Evolutionary conservation across 805 yeast species (phyloP).

Genomic region (Clavispora vitiphila): DNA sequence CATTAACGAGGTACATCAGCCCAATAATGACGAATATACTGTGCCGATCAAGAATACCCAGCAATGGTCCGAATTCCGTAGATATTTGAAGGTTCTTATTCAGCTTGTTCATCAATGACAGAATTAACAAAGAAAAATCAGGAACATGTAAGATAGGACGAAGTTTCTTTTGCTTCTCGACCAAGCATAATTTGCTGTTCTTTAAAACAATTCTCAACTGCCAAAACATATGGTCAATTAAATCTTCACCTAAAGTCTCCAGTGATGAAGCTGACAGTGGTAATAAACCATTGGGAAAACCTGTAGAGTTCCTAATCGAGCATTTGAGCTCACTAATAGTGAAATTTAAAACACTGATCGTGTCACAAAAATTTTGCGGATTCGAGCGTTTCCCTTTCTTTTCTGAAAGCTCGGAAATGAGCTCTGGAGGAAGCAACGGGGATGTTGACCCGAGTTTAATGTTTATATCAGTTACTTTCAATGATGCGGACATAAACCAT

Average conservation of each 20-base stretch:
- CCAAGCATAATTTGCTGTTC: slow-evolving; percentile 14
- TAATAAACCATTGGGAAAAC: neutral
- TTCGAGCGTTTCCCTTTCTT: slow-evolving; percentile 8
- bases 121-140: slow-evolving; percentile 8
- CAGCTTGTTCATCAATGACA: slow-evolving; percentile 2
- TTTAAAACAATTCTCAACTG: slow-evolving; percentile 9
- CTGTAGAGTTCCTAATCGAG: neutral
- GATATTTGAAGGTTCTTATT: slow-evolving; percentile 3
- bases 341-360: neutral
- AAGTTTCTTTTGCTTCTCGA: slow-evolving; percentile 12
- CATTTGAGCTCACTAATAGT: neutral
- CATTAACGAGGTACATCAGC: slow-evolving; percentile 25
- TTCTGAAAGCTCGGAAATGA: slow-evolving; percentile 18
- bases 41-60: slow-evolving; percentile 22
- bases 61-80: slow-evolving; percentile 13
- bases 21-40: slow-evolving; percentile 31
- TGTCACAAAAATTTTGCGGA: neutral
- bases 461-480: slow-evolving; percentile 13
- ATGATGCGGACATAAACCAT: neutral
- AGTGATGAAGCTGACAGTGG: slow-evolving; percentile 19
- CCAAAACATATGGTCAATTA: slow-evolving; percentile 20
- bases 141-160: slow-evolving; percentile 20
- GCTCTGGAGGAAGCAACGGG: slow-evolving; percentile 25
- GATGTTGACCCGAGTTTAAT: slow-evolving; percentile 35
- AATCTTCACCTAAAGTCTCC: slow-evolving; percentile 22